Conservation (phyloP, 768 basidiomycete species). For the Lepiota venenata region DNA sequence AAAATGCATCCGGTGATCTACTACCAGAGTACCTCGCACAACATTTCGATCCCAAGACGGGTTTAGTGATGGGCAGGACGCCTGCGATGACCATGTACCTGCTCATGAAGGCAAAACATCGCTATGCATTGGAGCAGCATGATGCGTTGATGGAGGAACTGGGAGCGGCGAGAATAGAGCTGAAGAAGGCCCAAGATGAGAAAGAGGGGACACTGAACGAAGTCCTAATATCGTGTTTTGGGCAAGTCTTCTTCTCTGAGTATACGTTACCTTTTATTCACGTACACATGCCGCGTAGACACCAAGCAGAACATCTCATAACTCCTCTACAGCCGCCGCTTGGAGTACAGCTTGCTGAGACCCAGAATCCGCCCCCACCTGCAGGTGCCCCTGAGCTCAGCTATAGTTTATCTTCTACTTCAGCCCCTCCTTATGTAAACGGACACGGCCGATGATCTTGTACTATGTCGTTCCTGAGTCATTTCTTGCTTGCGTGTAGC, state of each 20-base stretch:
- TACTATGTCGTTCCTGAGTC: not conserved
- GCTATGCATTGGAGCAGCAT: slow-evolving; percentile 65
- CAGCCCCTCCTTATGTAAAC: slow-evolving; percentile 6
- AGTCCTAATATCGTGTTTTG: slow-evolving; percentile 25
- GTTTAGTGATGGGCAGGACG: slow-evolving; percentile 66
- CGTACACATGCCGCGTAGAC: not conserved
- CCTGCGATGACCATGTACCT: slow-evolving; percentile 69
- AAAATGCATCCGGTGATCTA: slow-evolving; percentile 27
- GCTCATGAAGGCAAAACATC: slow-evolving; percentile 74
- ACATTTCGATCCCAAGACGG: slow-evolving; percentile 53
- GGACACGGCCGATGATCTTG: slow-evolving; percentile 10
- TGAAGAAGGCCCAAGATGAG: slow-evolving; percentile 47
- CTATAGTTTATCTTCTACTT: slow-evolving; percentile 3
- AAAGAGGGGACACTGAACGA: slow-evolving; percentile 64
- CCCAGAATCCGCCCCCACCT: not conserved
- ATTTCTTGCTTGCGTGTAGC: not conserved
- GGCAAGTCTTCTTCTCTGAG: slow-evolving; percentile 19
- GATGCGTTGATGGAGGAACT: slow-evolving; percentile 65
- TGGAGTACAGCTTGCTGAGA: not conserved
- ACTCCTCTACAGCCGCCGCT: not conserved
- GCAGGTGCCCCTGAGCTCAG: slow-evolving; percentile 2
- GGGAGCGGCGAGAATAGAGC: slow-evolving; percentile 47
- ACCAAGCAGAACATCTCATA: slow-evolving; percentile 7
- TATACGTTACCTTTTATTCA: not conserved
- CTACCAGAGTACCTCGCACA: slow-evolving; percentile 51